phyloP scores from a whole-genome alignment of 2,329 filamentous ascomycete species.

The Penicillium freii region DNA sequence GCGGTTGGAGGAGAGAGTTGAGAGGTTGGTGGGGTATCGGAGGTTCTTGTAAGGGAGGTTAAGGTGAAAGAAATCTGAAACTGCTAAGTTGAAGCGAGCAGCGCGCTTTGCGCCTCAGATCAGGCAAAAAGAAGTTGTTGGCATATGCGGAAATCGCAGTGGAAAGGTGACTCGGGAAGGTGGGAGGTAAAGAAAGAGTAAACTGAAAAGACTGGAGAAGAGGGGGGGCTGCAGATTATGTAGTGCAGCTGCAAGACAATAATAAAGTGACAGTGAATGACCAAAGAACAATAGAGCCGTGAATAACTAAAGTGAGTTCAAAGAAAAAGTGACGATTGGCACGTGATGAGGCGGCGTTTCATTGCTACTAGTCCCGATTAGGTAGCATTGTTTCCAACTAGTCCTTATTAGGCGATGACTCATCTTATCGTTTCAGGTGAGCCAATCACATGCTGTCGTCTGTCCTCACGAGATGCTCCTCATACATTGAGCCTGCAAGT shows the following conservation, averaged over 20 bases:
- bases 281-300: constrained; percentile 10
- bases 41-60: background rate
- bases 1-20: background rate
- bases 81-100: constrained; percentile 4
- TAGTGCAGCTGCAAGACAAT: constrained; percentile 13
- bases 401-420: constrained; percentile 9
- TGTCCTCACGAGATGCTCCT: constrained; percentile 28
- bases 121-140: constrained; percentile 13
- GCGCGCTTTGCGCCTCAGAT: constrained; percentile 32
- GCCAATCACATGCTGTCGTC: constrained; percentile 33
- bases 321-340: constrained; percentile 35
- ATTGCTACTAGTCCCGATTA: background rate
- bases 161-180: background rate
- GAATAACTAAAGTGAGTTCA: constrained; percentile 10
- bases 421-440: background rate
- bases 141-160: constrained; percentile 22
- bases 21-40: background rate
- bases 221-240: constrained; percentile 6
- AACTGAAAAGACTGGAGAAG: background rate
- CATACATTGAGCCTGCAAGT: constrained; percentile 22
- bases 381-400: background rate
- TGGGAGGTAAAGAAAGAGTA: background rate
- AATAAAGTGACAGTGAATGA: constrained; percentile 5
- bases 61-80: background rate
- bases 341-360: constrained; percentile 18